Conservation (phyloP, 352 stramenopile species). For the Globisporangium yorkense region DNA sequence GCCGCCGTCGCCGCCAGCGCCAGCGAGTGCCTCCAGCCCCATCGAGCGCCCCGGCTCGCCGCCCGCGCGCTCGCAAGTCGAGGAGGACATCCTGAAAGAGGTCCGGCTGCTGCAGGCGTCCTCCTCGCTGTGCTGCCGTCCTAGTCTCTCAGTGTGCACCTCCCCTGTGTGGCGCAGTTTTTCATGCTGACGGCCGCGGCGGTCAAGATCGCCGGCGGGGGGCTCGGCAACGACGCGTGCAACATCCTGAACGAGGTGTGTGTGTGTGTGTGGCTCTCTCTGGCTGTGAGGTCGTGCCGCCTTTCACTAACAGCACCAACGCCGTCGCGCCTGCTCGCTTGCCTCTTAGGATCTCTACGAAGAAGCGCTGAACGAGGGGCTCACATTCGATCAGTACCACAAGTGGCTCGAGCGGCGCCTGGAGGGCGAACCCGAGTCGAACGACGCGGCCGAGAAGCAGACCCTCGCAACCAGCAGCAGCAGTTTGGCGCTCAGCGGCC, state of each 20-base stretch:
- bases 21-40: constrained; percentile 1
- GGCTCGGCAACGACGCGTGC: constrained; percentile 46
- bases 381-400: constrained; percentile 57
- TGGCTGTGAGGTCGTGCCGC: neutral
- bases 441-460: constrained; percentile 4
- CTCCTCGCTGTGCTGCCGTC: constrained; percentile 16
- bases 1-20: neutral
- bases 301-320: neutral
- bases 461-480: neutral
- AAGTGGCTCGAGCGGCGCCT: constrained; percentile 40
- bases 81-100: constrained; percentile 44
- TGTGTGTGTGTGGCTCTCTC: neutral
- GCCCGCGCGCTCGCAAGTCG: constrained; percentile 7
- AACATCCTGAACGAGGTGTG: constrained; percentile 51
- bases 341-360: constrained; percentile 32
- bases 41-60: neutral
- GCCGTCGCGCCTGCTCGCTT: neutral
- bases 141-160: constrained; percentile 28
- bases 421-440: constrained; percentile 15
- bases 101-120: constrained; percentile 13
- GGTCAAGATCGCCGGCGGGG: constrained; percentile 45
- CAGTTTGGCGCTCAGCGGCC: neutral
- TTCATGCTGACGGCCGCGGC: constrained; percentile 52
- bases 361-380: constrained; percentile 34
- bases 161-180: constrained; percentile 33